A percentile compares a stretch with the other conserved stretches of the same genome.
Conservation (phyloP, 2,329 filamentous ascomycete genomes). For the Penicillium vulpinum region DNA sequence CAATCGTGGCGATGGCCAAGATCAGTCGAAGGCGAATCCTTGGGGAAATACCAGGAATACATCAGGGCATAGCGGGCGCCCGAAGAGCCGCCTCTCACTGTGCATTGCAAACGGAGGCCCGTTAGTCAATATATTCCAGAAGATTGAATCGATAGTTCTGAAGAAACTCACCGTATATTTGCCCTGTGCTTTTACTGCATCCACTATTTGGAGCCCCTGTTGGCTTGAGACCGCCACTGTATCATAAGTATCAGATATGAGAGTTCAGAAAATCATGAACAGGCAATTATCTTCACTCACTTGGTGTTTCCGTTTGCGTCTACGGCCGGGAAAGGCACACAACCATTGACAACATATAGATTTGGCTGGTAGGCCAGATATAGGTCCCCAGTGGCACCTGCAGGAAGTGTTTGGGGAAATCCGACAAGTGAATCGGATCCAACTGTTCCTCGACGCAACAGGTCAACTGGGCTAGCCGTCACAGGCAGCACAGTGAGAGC, state of each 20-base stretch:
- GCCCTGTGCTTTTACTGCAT: conserved; percentile 50
- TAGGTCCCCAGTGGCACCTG: conserved; percentile 47
- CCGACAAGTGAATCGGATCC: conserved; percentile 52
- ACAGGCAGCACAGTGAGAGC: conserved; percentile 6
- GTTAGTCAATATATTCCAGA: not conserved
- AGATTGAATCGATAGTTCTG: not conserved
- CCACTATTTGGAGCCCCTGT: conserved; percentile 41
- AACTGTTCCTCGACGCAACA: conserved; percentile 44
- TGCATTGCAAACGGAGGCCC: not conserved
- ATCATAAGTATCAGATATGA: not conserved
- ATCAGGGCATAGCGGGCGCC: conserved; percentile 50
- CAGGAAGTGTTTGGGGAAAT: conserved; percentile 56
- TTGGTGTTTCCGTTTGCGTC: conserved; percentile 58
- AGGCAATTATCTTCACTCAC: conserved; percentile 38
- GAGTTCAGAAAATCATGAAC: not conserved
- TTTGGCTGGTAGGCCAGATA: conserved; percentile 59
- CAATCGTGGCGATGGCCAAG: conserved; percentile 58
- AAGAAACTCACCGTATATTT: conserved; percentile 46
- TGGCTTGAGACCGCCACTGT: conserved; percentile 47
- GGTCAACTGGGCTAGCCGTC: not conserved
- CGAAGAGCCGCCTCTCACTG: conserved; percentile 44
- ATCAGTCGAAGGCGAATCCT: conserved; percentile 47
- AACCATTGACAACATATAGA: conserved; percentile 58
- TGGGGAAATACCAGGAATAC: conserved; percentile 56
- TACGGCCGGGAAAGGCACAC: conserved; percentile 64